Conservation (phyloP, 1,139 yeast species). For the Taiozyma sp. region DNA sequence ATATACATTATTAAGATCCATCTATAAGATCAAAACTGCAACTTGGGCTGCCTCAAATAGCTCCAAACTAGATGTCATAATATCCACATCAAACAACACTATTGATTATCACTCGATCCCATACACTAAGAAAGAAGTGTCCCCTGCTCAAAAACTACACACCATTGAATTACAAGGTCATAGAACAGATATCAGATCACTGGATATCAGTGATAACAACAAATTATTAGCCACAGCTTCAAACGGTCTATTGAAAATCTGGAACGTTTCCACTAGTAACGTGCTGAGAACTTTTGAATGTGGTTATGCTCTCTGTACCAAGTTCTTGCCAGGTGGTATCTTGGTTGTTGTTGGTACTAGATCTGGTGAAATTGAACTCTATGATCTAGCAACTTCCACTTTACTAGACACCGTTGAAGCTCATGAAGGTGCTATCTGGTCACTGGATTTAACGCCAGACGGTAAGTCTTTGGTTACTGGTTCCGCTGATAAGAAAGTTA, state of each 20-base stretch:
- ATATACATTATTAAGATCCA: slow-evolving; percentile 53
- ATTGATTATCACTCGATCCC: slow-evolving; percentile 60
- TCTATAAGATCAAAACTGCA: slow-evolving; percentile 50
- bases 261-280: slow-evolving; percentile 71
- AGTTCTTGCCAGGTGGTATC: slow-evolving; percentile 88
- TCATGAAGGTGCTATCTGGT: slow-evolving; percentile 88
- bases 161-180: slow-evolving; percentile 78
- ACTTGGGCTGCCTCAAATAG: slow-evolving; percentile 44
- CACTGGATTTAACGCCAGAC: slow-evolving; percentile 79
- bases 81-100: slow-evolving; percentile 67
- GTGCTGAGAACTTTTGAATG: slow-evolving; percentile 86
- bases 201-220: slow-evolving; percentile 78
- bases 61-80: slow-evolving; percentile 50
- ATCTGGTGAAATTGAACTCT: slow-evolving; percentile 76
- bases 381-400: slow-evolving; percentile 81
- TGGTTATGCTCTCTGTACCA: slow-evolving; percentile 79
- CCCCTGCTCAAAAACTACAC: slow-evolving; percentile 43
- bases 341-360: slow-evolving; percentile 88
- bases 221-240: slow-evolving; percentile 84
- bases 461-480: slow-evolving; percentile 87
- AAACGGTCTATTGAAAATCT: slow-evolving; percentile 80
- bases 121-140: slow-evolving; percentile 43
- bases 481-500: slow-evolving; percentile 85
- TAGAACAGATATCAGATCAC: slow-evolving; percentile 79
- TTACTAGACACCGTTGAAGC: slow-evolving; percentile 69